Conservation (phyloP, 345 rosid genomes). For the Bruguiera sexangula region DNA sequence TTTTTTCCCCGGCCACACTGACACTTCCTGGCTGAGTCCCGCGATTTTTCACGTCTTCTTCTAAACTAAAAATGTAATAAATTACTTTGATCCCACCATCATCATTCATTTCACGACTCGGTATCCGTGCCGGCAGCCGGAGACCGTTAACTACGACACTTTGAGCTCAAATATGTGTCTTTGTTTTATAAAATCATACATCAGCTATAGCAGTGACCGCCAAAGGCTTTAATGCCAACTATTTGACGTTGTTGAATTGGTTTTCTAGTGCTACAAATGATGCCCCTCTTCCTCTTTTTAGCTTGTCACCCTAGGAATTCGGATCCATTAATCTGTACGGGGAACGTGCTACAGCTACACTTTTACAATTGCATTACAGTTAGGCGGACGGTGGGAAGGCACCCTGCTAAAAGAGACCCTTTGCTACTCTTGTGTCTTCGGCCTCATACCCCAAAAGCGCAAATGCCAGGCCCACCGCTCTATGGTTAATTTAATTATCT, state of each 20-base stretch:
- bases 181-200: not conserved
- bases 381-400: conserved; percentile 21
- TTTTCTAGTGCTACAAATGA: conserved; percentile 25
- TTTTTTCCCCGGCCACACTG: too few relatives aligned
- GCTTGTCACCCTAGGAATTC: conserved; percentile 20
- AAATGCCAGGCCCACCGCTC: conserved; percentile 21
- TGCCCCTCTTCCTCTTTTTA: not conserved
- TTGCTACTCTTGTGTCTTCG: not conserved
- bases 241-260: not conserved
- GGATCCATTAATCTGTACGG: conserved; percentile 36
- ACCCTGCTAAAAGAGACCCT: conserved; percentile 14
- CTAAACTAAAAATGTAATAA: too few relatives aligned
- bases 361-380: conserved; percentile 16
- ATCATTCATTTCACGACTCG: too few relatives aligned
- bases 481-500: conserved; percentile 24
- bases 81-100: too few relatives aligned
- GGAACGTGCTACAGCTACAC: conserved; percentile 24
- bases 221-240: not conserved
- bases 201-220: too few relatives aligned
- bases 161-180: too few relatives aligned
- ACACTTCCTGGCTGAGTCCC: too few relatives aligned
- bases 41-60: too few relatives aligned
- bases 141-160: too few relatives aligned
- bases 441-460: conserved; percentile 9
- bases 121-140: too few relatives aligned